Evolutionary conservation across 1,139 yeast species (phyloP).

Genomic region (Pichia inconspicua): DNA sequence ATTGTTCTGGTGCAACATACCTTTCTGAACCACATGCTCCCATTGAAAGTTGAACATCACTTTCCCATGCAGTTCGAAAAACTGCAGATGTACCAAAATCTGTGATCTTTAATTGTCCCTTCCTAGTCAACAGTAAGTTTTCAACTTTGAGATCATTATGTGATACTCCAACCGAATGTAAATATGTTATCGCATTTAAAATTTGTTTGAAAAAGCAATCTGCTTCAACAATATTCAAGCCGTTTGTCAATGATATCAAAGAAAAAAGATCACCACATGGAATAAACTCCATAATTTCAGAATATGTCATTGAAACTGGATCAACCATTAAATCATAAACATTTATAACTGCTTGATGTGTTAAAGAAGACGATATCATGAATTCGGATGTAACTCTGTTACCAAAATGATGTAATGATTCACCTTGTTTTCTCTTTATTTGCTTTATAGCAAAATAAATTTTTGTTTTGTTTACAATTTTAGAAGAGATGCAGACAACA

Average conservation of each 20-base stretch:
- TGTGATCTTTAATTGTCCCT: conserved; percentile 48
- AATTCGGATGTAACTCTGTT: conserved; percentile 71
- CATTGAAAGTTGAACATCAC: conserved; percentile 39
- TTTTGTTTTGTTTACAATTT: conserved; percentile 28
- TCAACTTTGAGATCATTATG: conserved; percentile 72
- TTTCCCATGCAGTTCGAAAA: conserved; percentile 67
- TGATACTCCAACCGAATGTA: conserved; percentile 69
- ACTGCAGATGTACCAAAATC: conserved; percentile 77
- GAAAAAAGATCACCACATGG: conserved; percentile 66
- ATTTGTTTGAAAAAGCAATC: conserved; percentile 69
- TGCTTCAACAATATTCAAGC: conserved; percentile 47
- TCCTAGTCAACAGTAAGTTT: conserved; percentile 45
- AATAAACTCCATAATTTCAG: conserved; percentile 74
- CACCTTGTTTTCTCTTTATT: conserved; percentile 44
- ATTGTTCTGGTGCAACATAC: conserved; percentile 69
- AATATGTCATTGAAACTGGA: conserved; percentile 43
- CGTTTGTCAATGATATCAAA: conserved; percentile 30
- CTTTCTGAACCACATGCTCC: conserved; percentile 76
- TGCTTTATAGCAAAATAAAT: conserved; percentile 65
- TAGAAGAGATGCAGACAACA: conserved; percentile 47
- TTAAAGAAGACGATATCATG: conserved; percentile 61
- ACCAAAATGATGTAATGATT: conserved; percentile 51
- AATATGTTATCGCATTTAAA: conserved; percentile 53
- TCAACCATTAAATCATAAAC: conserved; percentile 63
- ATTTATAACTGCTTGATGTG: conserved; percentile 61